A percentile compares a stretch with the other conserved stretches of the same genome.
Evolutionary conservation across 495 filamentous ascomycete species (phyloP).

Genomic region (Penicillium bovifimosum): DNA sequence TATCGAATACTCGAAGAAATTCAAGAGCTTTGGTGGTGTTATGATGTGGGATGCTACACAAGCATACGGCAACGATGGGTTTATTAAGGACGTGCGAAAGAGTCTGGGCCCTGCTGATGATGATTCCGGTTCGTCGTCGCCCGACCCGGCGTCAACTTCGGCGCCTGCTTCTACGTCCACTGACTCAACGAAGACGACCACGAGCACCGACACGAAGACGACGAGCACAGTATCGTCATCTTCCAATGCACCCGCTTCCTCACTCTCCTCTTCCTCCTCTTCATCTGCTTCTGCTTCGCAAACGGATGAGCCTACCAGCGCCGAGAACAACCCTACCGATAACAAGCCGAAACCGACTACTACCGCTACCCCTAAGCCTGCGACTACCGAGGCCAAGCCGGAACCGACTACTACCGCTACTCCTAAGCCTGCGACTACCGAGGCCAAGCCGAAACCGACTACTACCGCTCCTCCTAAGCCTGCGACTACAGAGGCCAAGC

Average conservation of each 20-base stretch:
- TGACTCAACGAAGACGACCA: constrained; percentile 22
- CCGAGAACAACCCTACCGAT: neutral
- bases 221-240: constrained; percentile 10
- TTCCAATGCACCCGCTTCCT: constrained; percentile 25
- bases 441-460: neutral
- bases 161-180: constrained; percentile 27
- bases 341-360: neutral
- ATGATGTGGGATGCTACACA: constrained; percentile 71
- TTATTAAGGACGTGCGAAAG: constrained; percentile 41
- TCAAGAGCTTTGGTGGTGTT: constrained; percentile 59
- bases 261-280: constrained; percentile 29
- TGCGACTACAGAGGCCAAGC: too few species aligned
- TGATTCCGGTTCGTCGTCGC: constrained; percentile 31
- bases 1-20: constrained; percentile 47
- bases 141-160: constrained; percentile 27
- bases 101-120: constrained; percentile 18
- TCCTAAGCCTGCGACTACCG: neutral
- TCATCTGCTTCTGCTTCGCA: constrained; percentile 25
- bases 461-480: neutral
- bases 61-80: constrained; percentile 54
- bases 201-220: neutral
- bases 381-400: too few species aligned
- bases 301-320: constrained; percentile 15
- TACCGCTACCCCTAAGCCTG: neutral
- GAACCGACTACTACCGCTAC: neutral